phyloP scores from a whole-genome alignment of 371 early-diverging fungal genomes.

The Mycotypha africana region DNA sequence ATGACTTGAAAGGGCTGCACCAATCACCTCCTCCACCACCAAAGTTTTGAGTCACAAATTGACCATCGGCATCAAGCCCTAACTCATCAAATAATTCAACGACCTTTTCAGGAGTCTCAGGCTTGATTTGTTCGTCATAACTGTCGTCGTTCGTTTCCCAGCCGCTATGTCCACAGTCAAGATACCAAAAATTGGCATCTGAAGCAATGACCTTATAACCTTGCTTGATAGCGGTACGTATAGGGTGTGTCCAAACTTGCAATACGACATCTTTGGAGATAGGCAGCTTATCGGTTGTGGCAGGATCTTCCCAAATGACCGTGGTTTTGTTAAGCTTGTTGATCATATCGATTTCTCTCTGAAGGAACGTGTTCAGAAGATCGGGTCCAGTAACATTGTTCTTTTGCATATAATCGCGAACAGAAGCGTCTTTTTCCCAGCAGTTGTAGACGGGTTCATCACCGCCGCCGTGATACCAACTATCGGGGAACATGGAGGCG shows the following conservation, averaged over 20 bases:
- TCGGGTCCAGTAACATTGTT: conserved; percentile 34
- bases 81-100: too few relatives aligned
- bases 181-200: conserved; percentile 58
- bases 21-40: conserved; percentile 42
- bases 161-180: conserved; percentile 68
- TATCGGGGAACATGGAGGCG: conserved; percentile 55
- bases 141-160: conserved; percentile 45
- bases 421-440: conserved; percentile 43
- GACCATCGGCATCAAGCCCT: conserved; percentile 19
- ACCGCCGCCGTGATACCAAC: conserved; percentile 60
- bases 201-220: conserved; percentile 60
- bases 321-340: conserved; percentile 34
- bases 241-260: conserved; percentile 57
- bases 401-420: conserved; percentile 31
- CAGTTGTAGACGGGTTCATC: conserved; percentile 73
- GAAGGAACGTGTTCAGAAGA: conserved; percentile 27
- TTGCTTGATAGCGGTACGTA: conserved; percentile 37
- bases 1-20: conserved; percentile 71
- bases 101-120: conserved; percentile 18
- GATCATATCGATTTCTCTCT: conserved; percentile 27
- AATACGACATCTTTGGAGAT: conserved; percentile 51
- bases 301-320: conserved; percentile 56
- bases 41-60: conserved; percentile 30
- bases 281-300: conserved; percentile 27
- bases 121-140: conserved; percentile 35